Percentiles rank a stretch among this genome's conserved stretches.
phyloP scores from a whole-genome alignment of 2,329 filamentous ascomycete species.

The Pyricularia grisea region DNA sequence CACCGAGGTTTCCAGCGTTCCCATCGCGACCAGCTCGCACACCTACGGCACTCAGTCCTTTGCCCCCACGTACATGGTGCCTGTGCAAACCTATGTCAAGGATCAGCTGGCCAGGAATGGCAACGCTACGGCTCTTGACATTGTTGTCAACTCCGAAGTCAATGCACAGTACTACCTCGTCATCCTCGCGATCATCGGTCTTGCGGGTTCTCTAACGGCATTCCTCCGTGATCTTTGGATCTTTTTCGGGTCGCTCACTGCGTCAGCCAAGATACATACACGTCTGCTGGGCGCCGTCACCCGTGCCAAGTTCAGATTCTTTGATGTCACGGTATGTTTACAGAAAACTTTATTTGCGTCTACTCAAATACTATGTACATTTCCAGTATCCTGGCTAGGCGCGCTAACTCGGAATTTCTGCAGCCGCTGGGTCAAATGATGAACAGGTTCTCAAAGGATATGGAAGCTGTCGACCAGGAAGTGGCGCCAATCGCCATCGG shows the following conservation, averaged over 20 bases:
- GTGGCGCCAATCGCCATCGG: constrained; percentile 85
- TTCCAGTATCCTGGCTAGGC: background rate
- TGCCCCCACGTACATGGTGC: constrained; percentile 28
- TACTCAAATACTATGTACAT: too few relatives aligned
- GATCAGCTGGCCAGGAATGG: constrained; percentile 25
- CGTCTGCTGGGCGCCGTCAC: constrained; percentile 69
- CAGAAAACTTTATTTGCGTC: background rate
- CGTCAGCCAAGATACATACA: constrained; percentile 77
- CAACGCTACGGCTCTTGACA: constrained; percentile 20
- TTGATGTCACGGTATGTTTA: constrained; percentile 64
- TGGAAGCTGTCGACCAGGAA: constrained; percentile 92
- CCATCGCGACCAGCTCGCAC: constrained; percentile 25
- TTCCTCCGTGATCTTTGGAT: constrained; percentile 77
- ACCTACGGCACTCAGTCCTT: constrained; percentile 23
- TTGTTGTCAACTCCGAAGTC: constrained; percentile 40
- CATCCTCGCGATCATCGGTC: constrained; percentile 72
- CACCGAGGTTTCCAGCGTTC: constrained; percentile 19
- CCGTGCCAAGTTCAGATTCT: constrained; percentile 93
- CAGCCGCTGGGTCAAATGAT: constrained; percentile 83
- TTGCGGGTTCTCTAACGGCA: constrained; percentile 70
- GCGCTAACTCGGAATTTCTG: background rate
- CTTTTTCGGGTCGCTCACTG: constrained; percentile 84
- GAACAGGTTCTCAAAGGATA: constrained; percentile 97
- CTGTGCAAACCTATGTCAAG: constrained; percentile 26
- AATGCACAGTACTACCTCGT: constrained; percentile 76